Base-by-base conservation (phyloP, 805 yeast species). In the Saccharomycopsis selenospora region DNA sequence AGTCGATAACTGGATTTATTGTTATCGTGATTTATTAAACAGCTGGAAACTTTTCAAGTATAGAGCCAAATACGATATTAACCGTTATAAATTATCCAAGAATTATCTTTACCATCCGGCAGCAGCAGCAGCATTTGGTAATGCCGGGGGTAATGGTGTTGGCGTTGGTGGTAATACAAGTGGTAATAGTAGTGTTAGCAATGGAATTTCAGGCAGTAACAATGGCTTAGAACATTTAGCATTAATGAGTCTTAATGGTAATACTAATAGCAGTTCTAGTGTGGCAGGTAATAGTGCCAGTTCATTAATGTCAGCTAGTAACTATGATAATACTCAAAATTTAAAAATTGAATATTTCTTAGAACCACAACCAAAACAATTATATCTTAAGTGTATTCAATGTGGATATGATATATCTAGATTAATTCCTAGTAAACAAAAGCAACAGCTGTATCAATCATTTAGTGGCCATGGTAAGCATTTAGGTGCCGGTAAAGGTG, bases 41-140 rank as follows among this genome's bases (percentile, higher is more conserved):
- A 77, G 90, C 48, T 86, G 96, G 95, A 73, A 79, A 23, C 63
- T 84, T 59, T 89, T 88, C 61, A 69, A 80, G n/a, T 72, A 71
- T 36, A 70, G 96, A 28, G 96, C 97, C 25, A 78, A 75, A 55
- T 88, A 88, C 61, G 98, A 91, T 61, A 91, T 91, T 23, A 72
- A 81, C 1, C 67, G 96, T 36, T 74, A 85, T 1, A 77, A 76
- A 53, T 66, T 87, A 4, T 77, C 93, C 0, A 71, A 68, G 47
- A 75, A 52, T 40, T 50, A 49, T 40, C 36, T 52, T 3, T 43
- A 38, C 38, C 27, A 14, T 22, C 24, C n/a, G 17, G 25, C 24
- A 4, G 25, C 40, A 24, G n/a, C 40, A 11, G 17, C 45, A 28
- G 28, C 40, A 6, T 17, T 45, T 10, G 26, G 38, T 13, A 30